phyloP scores from a whole-genome alignment of 2,329 filamentous ascomycete genomes.

The Ophiostoma triangulosporum region DNA sequence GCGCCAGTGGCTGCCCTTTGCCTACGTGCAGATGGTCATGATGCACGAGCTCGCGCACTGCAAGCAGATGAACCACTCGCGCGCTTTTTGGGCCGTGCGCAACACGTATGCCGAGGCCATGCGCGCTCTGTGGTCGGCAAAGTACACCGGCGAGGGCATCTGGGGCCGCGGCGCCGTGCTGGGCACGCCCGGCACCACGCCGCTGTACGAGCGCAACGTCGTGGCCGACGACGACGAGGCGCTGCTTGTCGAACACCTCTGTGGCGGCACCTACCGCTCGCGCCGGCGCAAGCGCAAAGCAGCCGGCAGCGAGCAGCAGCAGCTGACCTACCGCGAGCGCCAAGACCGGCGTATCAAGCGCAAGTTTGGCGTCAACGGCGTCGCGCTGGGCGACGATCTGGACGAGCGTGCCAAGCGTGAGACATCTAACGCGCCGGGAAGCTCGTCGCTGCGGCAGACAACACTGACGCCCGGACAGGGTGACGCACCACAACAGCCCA shows the following conservation, averaged over 20 bases:
- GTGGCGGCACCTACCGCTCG: constrained; percentile 65
- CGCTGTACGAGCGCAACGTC: constrained; percentile 36
- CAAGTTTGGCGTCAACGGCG: constrained; percentile 63
- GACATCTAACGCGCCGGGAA: not conserved
- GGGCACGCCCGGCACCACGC: constrained; percentile 29
- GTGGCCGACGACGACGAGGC: constrained; percentile 30
- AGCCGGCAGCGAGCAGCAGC: constrained; percentile 38
- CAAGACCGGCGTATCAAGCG: constrained; percentile 59
- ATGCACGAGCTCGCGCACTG: constrained; percentile 85
- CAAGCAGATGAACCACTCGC: constrained; percentile 82
- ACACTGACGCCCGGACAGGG: not conserved
- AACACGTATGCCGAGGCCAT: constrained; percentile 61
- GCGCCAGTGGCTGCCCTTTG: constrained; percentile 61
- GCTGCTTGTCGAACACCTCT: constrained; percentile 54
- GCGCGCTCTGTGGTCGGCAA: constrained; percentile 52
- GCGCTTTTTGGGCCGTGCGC: constrained; percentile 67
- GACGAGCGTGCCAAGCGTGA: constrained; percentile 52
- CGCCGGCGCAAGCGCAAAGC: constrained; percentile 35
- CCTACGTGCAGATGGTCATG: constrained; percentile 88
- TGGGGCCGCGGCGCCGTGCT: constrained; percentile 63
- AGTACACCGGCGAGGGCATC: constrained; percentile 68
- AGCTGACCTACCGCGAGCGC: constrained; percentile 54
- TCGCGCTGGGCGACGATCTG: constrained; percentile 56
- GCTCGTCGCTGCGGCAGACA: not conserved
- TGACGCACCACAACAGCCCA: not conserved